Percentiles rank a stretch among this genome's conserved stretches.
These are phyloP conservation scores for Hyphochytrium catenoides DNA, from an alignment of 352 stramenopile species.

Conservation along the genomic window DNA sequence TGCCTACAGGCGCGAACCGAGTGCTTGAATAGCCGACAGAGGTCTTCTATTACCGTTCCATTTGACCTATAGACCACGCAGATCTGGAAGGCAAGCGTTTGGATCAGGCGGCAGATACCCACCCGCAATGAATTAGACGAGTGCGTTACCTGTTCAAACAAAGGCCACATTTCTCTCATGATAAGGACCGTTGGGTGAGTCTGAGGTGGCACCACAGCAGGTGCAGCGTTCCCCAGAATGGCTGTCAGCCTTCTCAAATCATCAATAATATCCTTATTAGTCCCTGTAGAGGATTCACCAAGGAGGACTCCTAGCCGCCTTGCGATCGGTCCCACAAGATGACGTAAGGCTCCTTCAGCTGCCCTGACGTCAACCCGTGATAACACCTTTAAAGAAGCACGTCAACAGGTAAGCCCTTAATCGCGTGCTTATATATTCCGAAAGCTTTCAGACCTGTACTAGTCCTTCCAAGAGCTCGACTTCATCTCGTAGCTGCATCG, in stretches of 20 bases:
- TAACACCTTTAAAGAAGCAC: slow-evolving; percentile 10
- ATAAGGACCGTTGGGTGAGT: too few relatives aligned
- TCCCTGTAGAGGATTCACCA: too few relatives aligned
- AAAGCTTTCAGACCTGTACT: slow-evolving; percentile 19
- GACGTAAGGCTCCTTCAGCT: slow-evolving; percentile 9
- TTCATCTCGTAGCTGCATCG: slow-evolving; percentile 24
- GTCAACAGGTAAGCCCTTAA: slow-evolving; percentile 12
- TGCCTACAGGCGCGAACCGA: slow-evolving; percentile 39
- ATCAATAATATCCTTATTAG: too few relatives aligned
- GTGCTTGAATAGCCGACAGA: slow-evolving; percentile 59
- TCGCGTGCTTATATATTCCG: too few relatives aligned
- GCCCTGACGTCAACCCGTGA: slow-evolving; percentile 9
- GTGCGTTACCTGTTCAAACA: slow-evolving; percentile 32
- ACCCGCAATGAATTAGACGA: too few relatives aligned
- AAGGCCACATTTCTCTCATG: slow-evolving; percentile 42
- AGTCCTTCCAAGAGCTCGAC: slow-evolving; percentile 33
- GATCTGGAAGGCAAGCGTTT: slow-evolving; percentile 3
- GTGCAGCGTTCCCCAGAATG: too few relatives aligned
- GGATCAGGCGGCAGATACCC: too few relatives aligned
- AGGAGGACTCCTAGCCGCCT: slow-evolving; percentile 13
- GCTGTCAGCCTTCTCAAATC: too few relatives aligned
- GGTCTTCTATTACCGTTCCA: slow-evolving; percentile 46
- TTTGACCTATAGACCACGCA: slow-evolving; percentile 35
- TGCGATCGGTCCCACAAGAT: slow-evolving; percentile 21
- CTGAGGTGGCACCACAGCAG: too few relatives aligned